Evolutionary conservation across 108 stramenopile species (phyloP).

Genomic region (Skeletonema tropicum): DNA sequence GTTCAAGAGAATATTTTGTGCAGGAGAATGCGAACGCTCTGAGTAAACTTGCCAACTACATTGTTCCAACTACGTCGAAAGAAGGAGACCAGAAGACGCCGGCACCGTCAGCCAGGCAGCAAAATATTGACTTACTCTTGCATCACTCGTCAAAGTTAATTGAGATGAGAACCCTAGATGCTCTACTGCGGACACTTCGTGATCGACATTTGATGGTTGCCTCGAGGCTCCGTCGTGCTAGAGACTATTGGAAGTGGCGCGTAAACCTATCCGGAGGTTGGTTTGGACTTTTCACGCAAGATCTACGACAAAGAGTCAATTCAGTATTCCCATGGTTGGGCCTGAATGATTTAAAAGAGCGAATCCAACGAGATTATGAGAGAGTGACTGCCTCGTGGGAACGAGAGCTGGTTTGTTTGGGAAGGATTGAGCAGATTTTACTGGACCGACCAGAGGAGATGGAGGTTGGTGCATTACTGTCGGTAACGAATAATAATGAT

Average conservation of each 20-base stretch:
- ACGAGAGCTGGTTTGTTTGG: slow-evolving; percentile 63
- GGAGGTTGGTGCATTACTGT: slow-evolving; percentile 36
- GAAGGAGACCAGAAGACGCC: slow-evolving; percentile 7
- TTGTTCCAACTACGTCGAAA: background rate
- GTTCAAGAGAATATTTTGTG: slow-evolving; percentile 40
- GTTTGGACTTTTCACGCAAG: slow-evolving; percentile 8
- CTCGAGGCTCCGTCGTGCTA: slow-evolving; percentile 57
- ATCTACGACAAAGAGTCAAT: slow-evolving; percentile 1
- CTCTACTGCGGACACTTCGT: slow-evolving; percentile 64
- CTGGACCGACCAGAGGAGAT: slow-evolving; percentile 59
- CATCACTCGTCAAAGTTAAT: slow-evolving; percentile 37
- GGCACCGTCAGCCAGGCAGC: slow-evolving; percentile 26
- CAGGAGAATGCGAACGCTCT: slow-evolving; percentile 34
- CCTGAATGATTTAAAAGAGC: slow-evolving; percentile 9
- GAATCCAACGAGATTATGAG: slow-evolving; percentile 33
- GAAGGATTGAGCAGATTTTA: slow-evolving; percentile 52
- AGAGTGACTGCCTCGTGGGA: slow-evolving; percentile 63
- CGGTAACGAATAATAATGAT: slow-evolving; percentile 6
- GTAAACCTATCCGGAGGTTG: slow-evolving; percentile 45
- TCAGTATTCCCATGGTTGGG: slow-evolving; percentile 4
- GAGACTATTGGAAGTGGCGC: slow-evolving; percentile 64
- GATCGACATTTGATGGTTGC: slow-evolving; percentile 70
- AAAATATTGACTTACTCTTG: slow-evolving; percentile 28
- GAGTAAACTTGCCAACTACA: slow-evolving; percentile 26
- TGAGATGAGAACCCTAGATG: slow-evolving; percentile 67